Conservation (phyloP, 2,329 filamentous ascomycete species). For the Fusarium sp. region DNA sequence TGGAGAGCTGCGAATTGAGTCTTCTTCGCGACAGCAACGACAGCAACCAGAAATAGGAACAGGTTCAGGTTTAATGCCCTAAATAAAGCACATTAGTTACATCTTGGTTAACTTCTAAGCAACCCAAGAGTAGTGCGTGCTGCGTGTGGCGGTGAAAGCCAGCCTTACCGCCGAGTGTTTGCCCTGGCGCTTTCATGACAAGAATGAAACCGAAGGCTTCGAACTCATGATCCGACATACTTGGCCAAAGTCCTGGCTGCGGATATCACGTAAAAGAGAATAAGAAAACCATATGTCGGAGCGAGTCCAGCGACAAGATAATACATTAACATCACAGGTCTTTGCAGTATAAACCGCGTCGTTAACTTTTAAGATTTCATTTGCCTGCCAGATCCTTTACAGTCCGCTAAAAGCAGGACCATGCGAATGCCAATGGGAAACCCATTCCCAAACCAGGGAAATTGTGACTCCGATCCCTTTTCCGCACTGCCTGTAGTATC, state of each 20-base stretch:
- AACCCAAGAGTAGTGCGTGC: too few species aligned
- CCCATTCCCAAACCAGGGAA: constrained; percentile 52
- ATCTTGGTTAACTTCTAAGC: too few species aligned
- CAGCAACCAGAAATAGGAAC: too few species aligned
- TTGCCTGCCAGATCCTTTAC: constrained; percentile 61
- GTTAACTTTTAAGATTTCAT: constrained; percentile 59
- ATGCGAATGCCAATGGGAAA: constrained; percentile 61
- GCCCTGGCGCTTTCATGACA: too few species aligned
- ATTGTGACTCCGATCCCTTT: constrained; percentile 52
- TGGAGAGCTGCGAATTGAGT: too few species aligned
- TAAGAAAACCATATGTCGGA: constrained; percentile 11
- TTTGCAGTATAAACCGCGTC: constrained; percentile 36
- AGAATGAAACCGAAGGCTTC: too few species aligned
- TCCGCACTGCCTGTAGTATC: constrained; percentile 45
- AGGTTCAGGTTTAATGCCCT: too few species aligned
- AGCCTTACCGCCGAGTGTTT: too few species aligned
- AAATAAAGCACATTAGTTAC: too few species aligned
- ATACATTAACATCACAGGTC: constrained; percentile 42
- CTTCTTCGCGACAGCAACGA: too few species aligned
- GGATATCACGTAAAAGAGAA: constrained; percentile 4
- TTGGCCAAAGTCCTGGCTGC: background rate
- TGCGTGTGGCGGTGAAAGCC: too few species aligned
- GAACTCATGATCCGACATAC: too few species aligned
- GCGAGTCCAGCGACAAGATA: constrained; percentile 32
- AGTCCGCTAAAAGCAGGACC: constrained; percentile 60